A percentile compares a stretch with the other conserved stretches of the same genome.
Conservation (phyloP, 176 grass and related monocot species). For the Carex cristatella region DNA sequence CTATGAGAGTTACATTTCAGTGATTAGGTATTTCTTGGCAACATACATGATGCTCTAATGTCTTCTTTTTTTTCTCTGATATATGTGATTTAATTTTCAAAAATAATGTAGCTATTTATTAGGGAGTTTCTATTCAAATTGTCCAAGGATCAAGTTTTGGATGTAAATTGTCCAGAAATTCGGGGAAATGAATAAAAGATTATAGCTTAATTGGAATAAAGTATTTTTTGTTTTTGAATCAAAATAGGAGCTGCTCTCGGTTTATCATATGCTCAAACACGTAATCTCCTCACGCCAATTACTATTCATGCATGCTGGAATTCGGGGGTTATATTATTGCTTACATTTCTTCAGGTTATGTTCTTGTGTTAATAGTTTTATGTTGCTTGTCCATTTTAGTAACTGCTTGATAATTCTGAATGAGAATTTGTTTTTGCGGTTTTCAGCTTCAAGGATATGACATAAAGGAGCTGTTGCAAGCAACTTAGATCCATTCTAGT, state of each 20-base stretch:
- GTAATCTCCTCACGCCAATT: conserved; percentile 81
- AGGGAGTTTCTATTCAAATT: background rate
- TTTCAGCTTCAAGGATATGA: conserved; percentile 90
- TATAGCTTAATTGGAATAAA: background rate
- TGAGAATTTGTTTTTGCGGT: background rate
- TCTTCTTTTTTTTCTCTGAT: background rate
- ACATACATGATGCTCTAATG: background rate
- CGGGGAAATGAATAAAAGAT: background rate
- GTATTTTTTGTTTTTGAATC: background rate
- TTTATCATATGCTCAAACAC: conserved; percentile 93
- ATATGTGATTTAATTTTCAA: background rate
- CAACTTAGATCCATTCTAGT: conserved; percentile 31
- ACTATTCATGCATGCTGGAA: conserved; percentile 94
- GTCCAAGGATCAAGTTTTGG: background rate
- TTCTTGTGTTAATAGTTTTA: background rate
- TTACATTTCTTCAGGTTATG: conserved; percentile 88
- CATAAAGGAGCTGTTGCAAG: conserved; percentile 83
- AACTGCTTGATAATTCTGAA: background rate
- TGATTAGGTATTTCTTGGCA: background rate
- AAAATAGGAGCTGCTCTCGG: conserved; percentile 69
- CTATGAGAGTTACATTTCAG: too few relatives aligned
- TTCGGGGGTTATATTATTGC: conserved; percentile 73
- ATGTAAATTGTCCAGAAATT: background rate
- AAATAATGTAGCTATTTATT: background rate
- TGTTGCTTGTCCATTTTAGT: background rate